phyloP scores from a whole-genome alignment of 257 asterid species.

The Catharanthus roseus region DNA sequence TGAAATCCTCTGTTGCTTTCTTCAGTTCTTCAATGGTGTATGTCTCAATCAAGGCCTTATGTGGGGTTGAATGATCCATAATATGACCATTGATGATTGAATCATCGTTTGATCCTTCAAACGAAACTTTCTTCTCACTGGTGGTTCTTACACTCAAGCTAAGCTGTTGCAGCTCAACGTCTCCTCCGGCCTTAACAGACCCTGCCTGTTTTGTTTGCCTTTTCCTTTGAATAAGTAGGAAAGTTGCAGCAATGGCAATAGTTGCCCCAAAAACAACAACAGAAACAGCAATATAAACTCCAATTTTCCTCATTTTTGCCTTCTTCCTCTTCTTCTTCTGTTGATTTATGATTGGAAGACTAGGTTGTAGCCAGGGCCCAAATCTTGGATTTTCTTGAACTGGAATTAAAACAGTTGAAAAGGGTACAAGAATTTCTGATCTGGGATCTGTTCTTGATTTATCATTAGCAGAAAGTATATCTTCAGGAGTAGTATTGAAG shows the following conservation, averaged over 20 bases:
- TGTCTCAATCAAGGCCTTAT: slow-evolving; percentile 40
- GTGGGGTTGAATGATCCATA: slow-evolving; percentile 31
- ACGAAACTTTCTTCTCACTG: slow-evolving; percentile 70
- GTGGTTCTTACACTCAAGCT: slow-evolving; percentile 60
- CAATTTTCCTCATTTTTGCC: slow-evolving; percentile 34
- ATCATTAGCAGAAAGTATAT: slow-evolving; percentile 32
- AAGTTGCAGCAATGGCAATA: slow-evolving; percentile 34
- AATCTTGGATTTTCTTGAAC: slow-evolving; percentile 26
- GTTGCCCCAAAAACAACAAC: slow-evolving; percentile 28
- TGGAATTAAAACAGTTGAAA: slow-evolving; percentile 49
- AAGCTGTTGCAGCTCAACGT: slow-evolving; percentile 57
- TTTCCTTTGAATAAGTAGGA: slow-evolving; percentile 31
- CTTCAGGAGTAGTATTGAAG: slow-evolving; percentile 37
- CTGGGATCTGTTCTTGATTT: slow-evolving; percentile 26
- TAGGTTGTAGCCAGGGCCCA: slow-evolving; percentile 19
- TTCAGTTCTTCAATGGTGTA: slow-evolving; percentile 62
- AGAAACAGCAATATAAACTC: slow-evolving; percentile 40
- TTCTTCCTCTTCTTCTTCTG: slow-evolving; percentile 35
- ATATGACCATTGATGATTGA: slow-evolving; percentile 39
- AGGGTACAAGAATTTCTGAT: slow-evolving; percentile 27
- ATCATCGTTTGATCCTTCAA: slow-evolving; percentile 66
- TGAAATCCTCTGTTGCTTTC: slow-evolving; percentile 63
- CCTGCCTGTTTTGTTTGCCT: slow-evolving; percentile 18
- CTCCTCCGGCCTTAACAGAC: slow-evolving; percentile 23
- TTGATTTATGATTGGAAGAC: slow-evolving; percentile 22